Conservation (phyloP, 2,329 filamentous ascomycete genomes). For the Fusarium sp. region DNA sequence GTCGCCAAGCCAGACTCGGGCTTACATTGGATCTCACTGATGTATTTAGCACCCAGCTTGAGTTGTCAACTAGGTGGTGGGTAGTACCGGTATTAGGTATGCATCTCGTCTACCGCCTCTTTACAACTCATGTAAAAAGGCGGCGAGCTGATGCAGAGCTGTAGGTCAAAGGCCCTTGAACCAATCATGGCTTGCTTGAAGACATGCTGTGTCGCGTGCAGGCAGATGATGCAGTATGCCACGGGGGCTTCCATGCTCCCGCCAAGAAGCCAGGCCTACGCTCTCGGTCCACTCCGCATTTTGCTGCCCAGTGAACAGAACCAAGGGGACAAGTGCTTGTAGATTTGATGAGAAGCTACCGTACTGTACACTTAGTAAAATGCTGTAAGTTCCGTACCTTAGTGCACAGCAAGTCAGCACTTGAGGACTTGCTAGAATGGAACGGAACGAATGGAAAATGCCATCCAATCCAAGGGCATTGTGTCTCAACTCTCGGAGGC, state of each 20-base stretch:
- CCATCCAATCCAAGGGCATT: neutral
- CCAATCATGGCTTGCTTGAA: constrained; percentile 23
- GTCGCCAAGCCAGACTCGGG: neutral
- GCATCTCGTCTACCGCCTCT: neutral
- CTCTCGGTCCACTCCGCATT: constrained; percentile 31
- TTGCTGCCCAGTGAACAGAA: constrained; percentile 21
- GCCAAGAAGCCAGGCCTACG: constrained; percentile 13
- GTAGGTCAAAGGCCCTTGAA: constrained; percentile 3
- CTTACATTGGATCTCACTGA: neutral
- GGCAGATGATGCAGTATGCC: constrained; percentile 32
- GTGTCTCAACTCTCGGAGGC: constrained; percentile 19
- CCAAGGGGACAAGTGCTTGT: neutral
- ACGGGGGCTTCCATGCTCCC: constrained; percentile 22
- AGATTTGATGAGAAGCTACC: neutral
- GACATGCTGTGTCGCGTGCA: constrained; percentile 36
- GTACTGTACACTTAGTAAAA: too few relatives aligned
- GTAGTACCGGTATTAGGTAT: neutral
- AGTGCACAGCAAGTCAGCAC: neutral
- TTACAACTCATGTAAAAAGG: constrained; percentile 1
- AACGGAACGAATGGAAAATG: neutral
- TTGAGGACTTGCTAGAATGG: neutral
- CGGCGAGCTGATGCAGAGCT: constrained; percentile 11
- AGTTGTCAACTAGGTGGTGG: neutral
- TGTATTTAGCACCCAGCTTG: neutral
- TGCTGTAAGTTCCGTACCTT: too few relatives aligned